Conservation (phyloP, 768 basidiomycete genomes). For the Suillus ampliporus region DNA sequence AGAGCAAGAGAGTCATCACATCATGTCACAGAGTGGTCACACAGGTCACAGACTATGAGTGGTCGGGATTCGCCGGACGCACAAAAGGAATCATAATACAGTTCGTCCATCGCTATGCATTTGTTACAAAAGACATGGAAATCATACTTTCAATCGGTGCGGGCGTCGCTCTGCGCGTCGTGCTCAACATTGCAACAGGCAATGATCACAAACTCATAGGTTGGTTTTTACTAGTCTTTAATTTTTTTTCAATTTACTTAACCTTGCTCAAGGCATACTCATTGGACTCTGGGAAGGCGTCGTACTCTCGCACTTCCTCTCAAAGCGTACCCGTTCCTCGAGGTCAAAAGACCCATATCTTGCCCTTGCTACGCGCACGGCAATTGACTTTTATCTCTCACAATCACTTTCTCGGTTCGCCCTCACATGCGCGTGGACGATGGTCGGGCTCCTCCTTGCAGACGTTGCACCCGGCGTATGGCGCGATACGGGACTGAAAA, state of each 20-base stretch:
- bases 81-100: not conserved
- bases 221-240: slow-evolving; percentile 18
- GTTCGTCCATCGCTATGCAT: not conserved
- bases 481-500: slow-evolving; percentile 46
- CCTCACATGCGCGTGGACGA: slow-evolving; percentile 59
- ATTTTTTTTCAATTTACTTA: slow-evolving; percentile 6
- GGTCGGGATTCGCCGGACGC: not conserved
- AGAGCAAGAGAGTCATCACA: no score
- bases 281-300: slow-evolving; percentile 84
- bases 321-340: slow-evolving; percentile 55
- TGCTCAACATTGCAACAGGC: slow-evolving; percentile 55
- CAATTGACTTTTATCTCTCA: slow-evolving; percentile 73
- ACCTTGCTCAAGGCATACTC: slow-evolving; percentile 60
- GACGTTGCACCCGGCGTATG: slow-evolving; percentile 55
- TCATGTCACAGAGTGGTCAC: no score
- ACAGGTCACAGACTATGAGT: no score
- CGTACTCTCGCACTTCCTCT: slow-evolving; percentile 72
- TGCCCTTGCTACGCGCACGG: slow-evolving; percentile 69
- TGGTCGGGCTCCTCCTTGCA: slow-evolving; percentile 56
- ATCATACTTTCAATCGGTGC: slow-evolving; percentile 69
- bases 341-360: slow-evolving; percentile 71
- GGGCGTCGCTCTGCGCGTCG: slow-evolving; percentile 68
- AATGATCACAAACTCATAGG: slow-evolving; percentile 38
- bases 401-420: slow-evolving; percentile 52
- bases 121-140: slow-evolving; percentile 56